Evolutionary conservation across 805 yeast species (phyloP).

Genomic region (Monosporozyma servazzii): DNA sequence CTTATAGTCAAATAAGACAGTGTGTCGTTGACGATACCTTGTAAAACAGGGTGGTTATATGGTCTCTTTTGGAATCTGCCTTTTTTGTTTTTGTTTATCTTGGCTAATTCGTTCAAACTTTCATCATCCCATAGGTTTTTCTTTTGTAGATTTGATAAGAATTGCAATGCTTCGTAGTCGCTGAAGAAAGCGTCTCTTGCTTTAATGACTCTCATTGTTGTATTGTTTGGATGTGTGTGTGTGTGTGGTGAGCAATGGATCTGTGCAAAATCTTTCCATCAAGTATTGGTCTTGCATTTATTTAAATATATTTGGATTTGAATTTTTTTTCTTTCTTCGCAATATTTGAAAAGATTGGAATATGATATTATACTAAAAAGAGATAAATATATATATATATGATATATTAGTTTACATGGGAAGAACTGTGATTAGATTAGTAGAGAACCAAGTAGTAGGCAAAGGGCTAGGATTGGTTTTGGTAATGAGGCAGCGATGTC

Average conservation of each 20-base stretch:
- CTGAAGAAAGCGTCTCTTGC: constrained; percentile 47
- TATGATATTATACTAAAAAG: neutral
- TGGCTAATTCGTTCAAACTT: constrained; percentile 3
- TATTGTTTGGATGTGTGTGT: neutral
- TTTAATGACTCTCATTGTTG: constrained; percentile 34
- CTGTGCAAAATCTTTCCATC: too few species aligned
- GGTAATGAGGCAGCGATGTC: neutral
- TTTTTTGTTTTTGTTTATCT: constrained; percentile 12
- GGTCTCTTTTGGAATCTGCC: constrained; percentile 13
- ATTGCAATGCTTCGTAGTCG: constrained; percentile 48
- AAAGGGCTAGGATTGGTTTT: neutral
- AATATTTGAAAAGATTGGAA: neutral
- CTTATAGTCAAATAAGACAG: constrained; percentile 19
- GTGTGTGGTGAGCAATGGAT: too few species aligned
- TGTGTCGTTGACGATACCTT: constrained; percentile 29
- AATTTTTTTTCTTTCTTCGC: neutral
- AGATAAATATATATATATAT: neutral
- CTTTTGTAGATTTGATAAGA: constrained; percentile 36
- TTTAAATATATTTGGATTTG: neutral
- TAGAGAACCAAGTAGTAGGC: neutral
- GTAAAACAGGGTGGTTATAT: constrained; percentile 31
- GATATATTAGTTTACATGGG: neutral
- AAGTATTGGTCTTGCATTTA: neutral
- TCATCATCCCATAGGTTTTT: constrained; percentile 30
- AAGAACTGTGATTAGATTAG: neutral